Conservation (phyloP, 345 rosid genomes). For the Eucalyptus regnans region DNA sequence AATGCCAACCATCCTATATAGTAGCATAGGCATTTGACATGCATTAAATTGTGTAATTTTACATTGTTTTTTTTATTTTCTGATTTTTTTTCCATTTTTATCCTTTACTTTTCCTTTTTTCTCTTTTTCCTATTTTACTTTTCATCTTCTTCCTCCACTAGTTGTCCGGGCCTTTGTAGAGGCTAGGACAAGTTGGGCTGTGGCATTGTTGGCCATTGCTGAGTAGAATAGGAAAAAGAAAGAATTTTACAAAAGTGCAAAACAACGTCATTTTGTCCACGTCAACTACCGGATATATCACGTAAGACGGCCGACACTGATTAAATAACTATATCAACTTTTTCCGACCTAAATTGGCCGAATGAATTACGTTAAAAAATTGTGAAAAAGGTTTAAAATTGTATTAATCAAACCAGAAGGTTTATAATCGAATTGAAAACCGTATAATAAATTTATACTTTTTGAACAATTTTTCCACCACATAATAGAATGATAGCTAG, state of each 20-base stretch:
- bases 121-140: not conserved
- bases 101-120: too few relatives aligned
- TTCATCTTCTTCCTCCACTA: not conserved
- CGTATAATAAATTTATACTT: too few relatives aligned
- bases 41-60: not conserved
- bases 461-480: not conserved
- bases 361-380: too few relatives aligned
- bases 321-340: too few relatives aligned
- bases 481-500: not conserved
- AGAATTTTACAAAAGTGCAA: not conserved
- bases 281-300: too few relatives aligned
- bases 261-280: too few relatives aligned
- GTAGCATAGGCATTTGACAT: not conserved
- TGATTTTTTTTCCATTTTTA: too few relatives aligned
- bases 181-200: not conserved
- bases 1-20: not conserved
- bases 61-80: too few relatives aligned
- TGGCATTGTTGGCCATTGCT: too few relatives aligned
- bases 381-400: fast-evolving
- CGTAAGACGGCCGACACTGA: fast-evolving
- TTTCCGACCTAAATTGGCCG: fast-evolving
- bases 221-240: not conserved
- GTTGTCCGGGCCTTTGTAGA: too few relatives aligned
- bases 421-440: too few relatives aligned
- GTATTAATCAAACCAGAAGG: too few relatives aligned